Evolutionary conservation across 257 asterid genomes (phyloP).

Genomic region (Nicotiana undulata): DNA sequence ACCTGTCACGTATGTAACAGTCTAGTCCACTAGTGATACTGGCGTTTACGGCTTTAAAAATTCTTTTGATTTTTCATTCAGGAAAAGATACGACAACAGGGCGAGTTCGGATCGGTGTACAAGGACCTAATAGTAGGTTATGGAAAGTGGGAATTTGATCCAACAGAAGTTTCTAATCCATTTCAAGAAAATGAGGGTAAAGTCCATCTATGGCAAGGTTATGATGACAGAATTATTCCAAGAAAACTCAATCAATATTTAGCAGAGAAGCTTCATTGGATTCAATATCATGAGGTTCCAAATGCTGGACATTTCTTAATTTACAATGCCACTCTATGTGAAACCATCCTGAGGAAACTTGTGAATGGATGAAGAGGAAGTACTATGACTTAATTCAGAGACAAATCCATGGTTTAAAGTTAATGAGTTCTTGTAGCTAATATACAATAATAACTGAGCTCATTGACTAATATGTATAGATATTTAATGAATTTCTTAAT

Average conservation of each 20-base stretch:
- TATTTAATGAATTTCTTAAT: too few species aligned
- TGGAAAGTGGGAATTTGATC: slow-evolving; percentile 60
- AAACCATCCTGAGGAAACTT: slow-evolving; percentile 43
- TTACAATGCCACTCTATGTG: slow-evolving; percentile 33
- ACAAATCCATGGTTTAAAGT: too few species aligned
- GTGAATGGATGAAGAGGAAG: slow-evolving; percentile 6
- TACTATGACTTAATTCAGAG: not conserved
- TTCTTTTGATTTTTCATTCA: not conserved
- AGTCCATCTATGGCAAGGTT: slow-evolving; percentile 77
- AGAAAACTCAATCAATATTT: slow-evolving; percentile 33
- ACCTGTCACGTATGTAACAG: too few species aligned
- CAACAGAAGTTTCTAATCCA: slow-evolving; percentile 44
- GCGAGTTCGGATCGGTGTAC: slow-evolving; percentile 45
- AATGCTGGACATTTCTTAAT: slow-evolving; percentile 52
- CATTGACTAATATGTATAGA: too few species aligned
- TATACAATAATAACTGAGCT: too few species aligned
- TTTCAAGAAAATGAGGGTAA: slow-evolving; percentile 47
- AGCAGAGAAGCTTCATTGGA: slow-evolving; percentile 52
- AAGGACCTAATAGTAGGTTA: slow-evolving; percentile 42
- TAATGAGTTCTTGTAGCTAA: too few species aligned
- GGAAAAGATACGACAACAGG: slow-evolving; percentile 55
- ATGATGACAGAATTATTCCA: slow-evolving; percentile 47
- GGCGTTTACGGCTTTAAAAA: too few species aligned
- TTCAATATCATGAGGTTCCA: slow-evolving; percentile 58
- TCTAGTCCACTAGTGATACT: too few species aligned